A percentile compares a stretch with the other conserved stretches of the same genome.
Conservation (phyloP, 495 filamentous ascomycete species). For the Penicillium argentinense region DNA sequence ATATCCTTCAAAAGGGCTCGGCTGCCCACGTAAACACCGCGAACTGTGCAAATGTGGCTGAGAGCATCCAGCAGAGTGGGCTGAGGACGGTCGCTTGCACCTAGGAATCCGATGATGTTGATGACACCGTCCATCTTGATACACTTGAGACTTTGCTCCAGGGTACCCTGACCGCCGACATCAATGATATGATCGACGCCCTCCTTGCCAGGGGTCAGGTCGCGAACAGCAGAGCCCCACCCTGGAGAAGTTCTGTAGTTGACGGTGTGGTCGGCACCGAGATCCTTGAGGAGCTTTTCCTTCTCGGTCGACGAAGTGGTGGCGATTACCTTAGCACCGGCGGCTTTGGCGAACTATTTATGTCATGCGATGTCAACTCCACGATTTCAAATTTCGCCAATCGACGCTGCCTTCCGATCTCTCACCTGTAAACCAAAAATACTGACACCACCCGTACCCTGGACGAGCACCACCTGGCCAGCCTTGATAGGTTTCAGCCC, state of each 20-base stretch:
- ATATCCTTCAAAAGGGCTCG: slow-evolving; percentile 55
- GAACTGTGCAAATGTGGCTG: slow-evolving; percentile 38
- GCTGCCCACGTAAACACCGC: slow-evolving; percentile 45
- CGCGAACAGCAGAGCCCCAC: slow-evolving; percentile 61
- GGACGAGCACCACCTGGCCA: neutral
- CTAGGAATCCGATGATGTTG: slow-evolving; percentile 40
- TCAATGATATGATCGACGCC: slow-evolving; percentile 62
- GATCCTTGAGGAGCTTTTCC: slow-evolving; percentile 53
- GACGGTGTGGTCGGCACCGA: slow-evolving; percentile 47
- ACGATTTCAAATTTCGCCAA: no score
- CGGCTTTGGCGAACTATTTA: slow-evolving; percentile 70
- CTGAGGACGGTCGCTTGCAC: slow-evolving; percentile 29
- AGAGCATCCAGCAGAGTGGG: slow-evolving; percentile 31
- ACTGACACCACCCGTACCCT: neutral
- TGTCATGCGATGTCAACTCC: neutral
- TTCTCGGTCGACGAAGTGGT: slow-evolving; percentile 67
- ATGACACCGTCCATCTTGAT: slow-evolving; percentile 43
- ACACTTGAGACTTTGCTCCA: slow-evolving; percentile 34
- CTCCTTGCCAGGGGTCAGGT: slow-evolving; percentile 44
- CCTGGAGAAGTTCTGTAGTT: slow-evolving; percentile 61
- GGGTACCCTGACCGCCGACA: slow-evolving; percentile 48
- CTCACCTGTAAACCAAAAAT: no score
- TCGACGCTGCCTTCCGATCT: no score
- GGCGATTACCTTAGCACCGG: slow-evolving; percentile 67
- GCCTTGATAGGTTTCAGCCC: neutral